Evolutionary conservation across 2,329 filamentous ascomycete genomes (phyloP), one percentile per base, ranked within the genome.

Genomic region (Aureobasidium lini): DNA sequence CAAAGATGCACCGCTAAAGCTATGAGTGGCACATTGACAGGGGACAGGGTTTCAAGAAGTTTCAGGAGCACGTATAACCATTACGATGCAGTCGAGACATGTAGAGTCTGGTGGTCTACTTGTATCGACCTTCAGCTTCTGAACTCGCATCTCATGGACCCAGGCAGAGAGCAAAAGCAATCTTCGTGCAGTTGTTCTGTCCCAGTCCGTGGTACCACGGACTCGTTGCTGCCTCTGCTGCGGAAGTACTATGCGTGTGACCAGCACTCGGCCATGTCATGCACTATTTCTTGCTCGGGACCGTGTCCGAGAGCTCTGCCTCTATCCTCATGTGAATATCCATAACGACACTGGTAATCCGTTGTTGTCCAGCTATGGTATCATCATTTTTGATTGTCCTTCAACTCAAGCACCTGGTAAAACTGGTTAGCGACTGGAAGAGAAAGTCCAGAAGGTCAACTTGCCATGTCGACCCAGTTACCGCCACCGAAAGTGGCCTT

Each of bases 401-500:
- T 57, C 34, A 57, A 15, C 18, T 57, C 54, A 13, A 57, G 32
- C 4, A 48, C 43, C 54, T 57, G n/a, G 4, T 47, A 5, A 18
- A 7, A 18, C 15, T 5, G 23, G 40, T 15, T 39, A 34, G 42
- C n/a, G 28, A 2, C 13, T 3, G 7, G 13, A n/a, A 11, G 9
- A 0, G 15, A 6, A 18, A 4, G 32, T 13, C 32, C n/a, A n/a
- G 6, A 16, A 6, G 9, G 4, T 32, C 34, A 9, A 40, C 49
- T 28, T 71, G 91, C 88, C 89, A 96, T 85, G 70, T 94, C 86
- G 65, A 84, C 80, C 90, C 91, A 96, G 16, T 84, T 86, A 34
- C 90, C 89, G 39, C 90, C 90, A 18, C 86, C 88, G 73, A 90
- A 91, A 60, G 82, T 78, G 53, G 84, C 86, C 61, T 82, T 75